Conservation (phyloP, 306 rosid species). For the barrel medic (Medicago truncatula) region MtrunA17r5.0-ANR NC_053042.1:40591001-40591500, state of each 20-base stretch:
- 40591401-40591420: not conserved
- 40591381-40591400: conserved; percentile 16
- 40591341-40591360: not conserved
- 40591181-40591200: conserved; percentile 15
- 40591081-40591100: not conserved
- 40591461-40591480: not conserved
- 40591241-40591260: conserved; percentile 12
- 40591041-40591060: conserved; percentile 34
- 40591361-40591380: not conserved
- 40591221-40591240: not conserved
- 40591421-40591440: not conserved
- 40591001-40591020: conserved; percentile 35
- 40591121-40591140: conserved; percentile 6
- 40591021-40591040: conserved; percentile 9
- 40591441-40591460: not conserved
- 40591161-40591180: conserved; percentile 18
- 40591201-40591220: not conserved
- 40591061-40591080: conserved; percentile 30
- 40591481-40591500: not conserved
- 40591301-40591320: conserved; percentile 18
- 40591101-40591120: conserved; percentile 27
- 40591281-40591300: conserved; percentile 30
- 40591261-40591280: conserved; percentile 15
- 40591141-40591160: conserved; percentile 18
- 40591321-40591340: conserved; percentile 20